Conservation (phyloP, 1,284 basidiomycete genomes). For the Trichosporon sp. region DNA sequence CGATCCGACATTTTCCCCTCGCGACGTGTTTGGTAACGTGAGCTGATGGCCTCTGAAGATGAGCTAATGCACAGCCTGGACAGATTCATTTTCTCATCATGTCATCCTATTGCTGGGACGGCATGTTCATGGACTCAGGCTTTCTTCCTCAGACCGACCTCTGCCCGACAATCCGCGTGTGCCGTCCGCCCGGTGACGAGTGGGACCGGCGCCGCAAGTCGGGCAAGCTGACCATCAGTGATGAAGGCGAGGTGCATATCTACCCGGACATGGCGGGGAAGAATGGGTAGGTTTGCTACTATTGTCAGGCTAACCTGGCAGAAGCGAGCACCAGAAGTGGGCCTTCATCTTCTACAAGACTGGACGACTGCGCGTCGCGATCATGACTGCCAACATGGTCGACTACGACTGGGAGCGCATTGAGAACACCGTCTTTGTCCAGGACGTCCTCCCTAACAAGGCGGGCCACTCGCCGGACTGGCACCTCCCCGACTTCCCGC, state of each 20-base stretch:
- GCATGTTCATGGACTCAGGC: slow-evolving; percentile 41
- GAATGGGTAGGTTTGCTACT: slow-evolving; percentile 34
- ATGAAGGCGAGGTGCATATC: slow-evolving; percentile 41
- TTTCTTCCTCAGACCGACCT: slow-evolving; percentile 41
- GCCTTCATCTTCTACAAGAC: slow-evolving; percentile 55
- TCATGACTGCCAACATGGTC: slow-evolving; percentile 54
- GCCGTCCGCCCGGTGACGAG: slow-evolving; percentile 22
- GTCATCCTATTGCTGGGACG: slow-evolving; percentile 46
- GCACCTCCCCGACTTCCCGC: slow-evolving; percentile 42
- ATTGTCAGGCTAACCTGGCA: slow-evolving; percentile 14
- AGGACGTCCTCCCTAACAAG: slow-evolving; percentile 50
- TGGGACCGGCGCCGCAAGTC: slow-evolving; percentile 21
- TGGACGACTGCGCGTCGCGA: slow-evolving; percentile 51
- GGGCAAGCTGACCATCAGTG: slow-evolving; percentile 44
- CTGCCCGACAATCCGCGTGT: slow-evolving; percentile 44
- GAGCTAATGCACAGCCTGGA: slow-evolving; percentile 34
- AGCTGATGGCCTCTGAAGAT: slow-evolving; percentile 18
- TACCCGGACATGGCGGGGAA: slow-evolving; percentile 46
- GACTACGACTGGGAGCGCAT: slow-evolving; percentile 54
- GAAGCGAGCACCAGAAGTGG: slow-evolving; percentile 51
- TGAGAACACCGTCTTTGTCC: slow-evolving; percentile 56
- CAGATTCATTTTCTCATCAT: slow-evolving; percentile 48
- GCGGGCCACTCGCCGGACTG: neutral
- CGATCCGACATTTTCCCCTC: slow-evolving; percentile 38
- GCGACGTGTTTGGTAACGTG: slow-evolving; percentile 45